These are phyloP conservation scores for Trypanosoma vivax DNA, from an alignment of 208 protist genomes.

Conservation along the genomic window DNA sequence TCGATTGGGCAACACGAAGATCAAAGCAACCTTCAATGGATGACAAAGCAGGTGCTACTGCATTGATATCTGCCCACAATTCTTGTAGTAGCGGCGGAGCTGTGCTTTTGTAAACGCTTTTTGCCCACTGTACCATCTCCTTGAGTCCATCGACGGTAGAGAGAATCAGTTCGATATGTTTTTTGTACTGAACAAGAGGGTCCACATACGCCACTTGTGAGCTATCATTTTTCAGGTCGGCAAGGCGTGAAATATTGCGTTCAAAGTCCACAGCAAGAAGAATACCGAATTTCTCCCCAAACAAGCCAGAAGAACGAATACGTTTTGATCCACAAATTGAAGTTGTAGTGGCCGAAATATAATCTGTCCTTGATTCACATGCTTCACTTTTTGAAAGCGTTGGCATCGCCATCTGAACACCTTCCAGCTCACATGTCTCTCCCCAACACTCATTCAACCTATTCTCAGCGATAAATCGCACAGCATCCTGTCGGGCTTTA, in stretches of 20 bases:
- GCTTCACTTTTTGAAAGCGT: too few relatives aligned
- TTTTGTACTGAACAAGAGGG: constrained; percentile 76
- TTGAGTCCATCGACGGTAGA: constrained; percentile 50
- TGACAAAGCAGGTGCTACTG: constrained; percentile 26
- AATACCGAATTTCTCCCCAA: constrained; percentile 20
- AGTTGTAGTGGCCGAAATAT: background rate
- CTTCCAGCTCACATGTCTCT: constrained; percentile 2
- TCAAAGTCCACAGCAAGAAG: constrained; percentile 67
- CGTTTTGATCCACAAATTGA: constrained; percentile 3
- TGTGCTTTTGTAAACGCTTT: constrained; percentile 19
- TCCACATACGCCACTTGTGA: constrained; percentile 77
- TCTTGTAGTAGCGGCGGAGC: constrained; percentile 50
- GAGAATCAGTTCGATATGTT: constrained; percentile 71
- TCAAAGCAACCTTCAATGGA: constrained; percentile 69
- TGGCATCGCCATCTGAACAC: background rate
- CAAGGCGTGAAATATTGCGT: constrained; percentile 68
- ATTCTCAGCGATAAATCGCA: constrained; percentile 49
- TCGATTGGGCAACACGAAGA: constrained; percentile 28
- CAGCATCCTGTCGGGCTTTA: constrained; percentile 41
- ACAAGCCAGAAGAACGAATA: constrained; percentile 2
- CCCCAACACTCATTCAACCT: constrained; percentile 17
- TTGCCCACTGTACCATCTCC: constrained; percentile 58
- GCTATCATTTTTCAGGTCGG: constrained; percentile 47
- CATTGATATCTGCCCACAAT: constrained; percentile 34
- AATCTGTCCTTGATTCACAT: background rate